Conservation (phyloP, 345 rosid genomes). For the Ricinus communis region DNA sequence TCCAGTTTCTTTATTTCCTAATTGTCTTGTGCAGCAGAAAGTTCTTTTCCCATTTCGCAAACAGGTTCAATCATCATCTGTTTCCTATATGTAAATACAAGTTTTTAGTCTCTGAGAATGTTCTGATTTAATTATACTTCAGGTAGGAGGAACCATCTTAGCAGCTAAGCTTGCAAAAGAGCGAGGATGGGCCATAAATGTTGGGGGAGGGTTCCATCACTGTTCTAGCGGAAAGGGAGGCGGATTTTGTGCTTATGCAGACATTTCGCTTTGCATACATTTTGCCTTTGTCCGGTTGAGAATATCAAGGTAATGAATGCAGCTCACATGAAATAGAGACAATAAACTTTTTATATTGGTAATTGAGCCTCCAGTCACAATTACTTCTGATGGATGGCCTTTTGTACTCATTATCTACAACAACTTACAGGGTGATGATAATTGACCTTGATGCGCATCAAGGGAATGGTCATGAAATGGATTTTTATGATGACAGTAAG, state of each 20-base stretch:
- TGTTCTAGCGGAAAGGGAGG: slow-evolving; percentile 79
- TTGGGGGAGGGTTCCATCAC: slow-evolving; percentile 99
- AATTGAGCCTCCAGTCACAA: slow-evolving; percentile 11
- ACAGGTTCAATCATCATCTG: slow-evolving; percentile 48
- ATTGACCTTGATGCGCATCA: slow-evolving; percentile 99
- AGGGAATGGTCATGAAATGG: slow-evolving; percentile 96
- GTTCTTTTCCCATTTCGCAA: slow-evolving; percentile 78
- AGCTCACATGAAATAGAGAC: slow-evolving; percentile 9
- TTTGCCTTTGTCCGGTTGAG: slow-evolving; percentile 65
- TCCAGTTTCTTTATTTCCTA: slow-evolving; percentile 79
- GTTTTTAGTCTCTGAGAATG: background rate
- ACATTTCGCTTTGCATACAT: slow-evolving; percentile 83
- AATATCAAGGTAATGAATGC: slow-evolving; percentile 57
- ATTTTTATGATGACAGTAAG: slow-evolving; percentile 77
- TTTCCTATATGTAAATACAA: background rate
- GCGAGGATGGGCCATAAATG: slow-evolving; percentile 90
- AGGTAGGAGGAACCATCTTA: slow-evolving; percentile 94
- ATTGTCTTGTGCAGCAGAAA: slow-evolving; percentile 71
- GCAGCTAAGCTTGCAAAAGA: slow-evolving; percentile 88
- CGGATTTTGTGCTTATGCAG: slow-evolving; percentile 93
- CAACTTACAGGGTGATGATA: slow-evolving; percentile 75
- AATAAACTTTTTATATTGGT: background rate
- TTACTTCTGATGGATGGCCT: slow-evolving; percentile 1
- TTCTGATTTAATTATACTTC: slow-evolving; percentile 19
- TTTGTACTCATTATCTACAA: slow-evolving; percentile 17